Percentiles rank a stretch among this genome's conserved stretches.
These are phyloP conservation scores for Zea luxurians DNA, from an alignment of 176 grass and related monocot species.

Conservation along the genomic window DNA sequence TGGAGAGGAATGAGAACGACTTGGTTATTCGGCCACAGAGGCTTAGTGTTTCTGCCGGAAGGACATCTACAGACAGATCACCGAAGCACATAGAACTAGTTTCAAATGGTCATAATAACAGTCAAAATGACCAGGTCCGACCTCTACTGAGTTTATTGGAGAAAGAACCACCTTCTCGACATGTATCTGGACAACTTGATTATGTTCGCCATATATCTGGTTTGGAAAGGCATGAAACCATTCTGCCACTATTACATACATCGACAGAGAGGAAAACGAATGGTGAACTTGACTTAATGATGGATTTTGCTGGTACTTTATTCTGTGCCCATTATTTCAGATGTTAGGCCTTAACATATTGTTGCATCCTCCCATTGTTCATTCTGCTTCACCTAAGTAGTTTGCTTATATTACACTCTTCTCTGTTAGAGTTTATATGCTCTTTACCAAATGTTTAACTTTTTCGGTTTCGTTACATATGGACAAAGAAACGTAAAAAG, in stretches of 20 bases:
- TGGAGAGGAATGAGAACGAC: slow-evolving; percentile 58
- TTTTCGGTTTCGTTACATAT: not conserved
- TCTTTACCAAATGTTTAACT: not conserved
- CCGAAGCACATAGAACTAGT: slow-evolving; percentile 77
- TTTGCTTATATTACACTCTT: slow-evolving; percentile 12
- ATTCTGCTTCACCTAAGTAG: slow-evolving; percentile 29
- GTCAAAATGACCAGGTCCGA: slow-evolving; percentile 78
- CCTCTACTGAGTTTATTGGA: slow-evolving; percentile 92
- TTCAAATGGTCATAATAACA: slow-evolving; percentile 57
- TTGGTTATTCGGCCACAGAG: slow-evolving; percentile 51
- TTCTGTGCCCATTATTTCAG: slow-evolving; percentile 22
- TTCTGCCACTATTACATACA: slow-evolving; percentile 90
- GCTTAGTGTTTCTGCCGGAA: slow-evolving; percentile 64
- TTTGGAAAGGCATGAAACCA: slow-evolving; percentile 92
- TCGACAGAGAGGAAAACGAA: slow-evolving; percentile 82
- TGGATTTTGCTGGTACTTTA: slow-evolving; percentile 87
- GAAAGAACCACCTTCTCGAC: slow-evolving; percentile 93
- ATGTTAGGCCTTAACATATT: slow-evolving; percentile 33
- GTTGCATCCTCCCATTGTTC: not conserved
- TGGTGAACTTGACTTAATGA: slow-evolving; percentile 89
- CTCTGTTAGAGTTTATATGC: not conserved
- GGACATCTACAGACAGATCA: slow-evolving; percentile 79
- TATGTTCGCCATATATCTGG: slow-evolving; percentile 81
- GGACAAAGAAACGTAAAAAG: not conserved
- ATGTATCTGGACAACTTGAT: slow-evolving; percentile 97